phyloP scores from a whole-genome alignment of 1,284 basidiomycete species.

The Naganishia sp. region DNA sequence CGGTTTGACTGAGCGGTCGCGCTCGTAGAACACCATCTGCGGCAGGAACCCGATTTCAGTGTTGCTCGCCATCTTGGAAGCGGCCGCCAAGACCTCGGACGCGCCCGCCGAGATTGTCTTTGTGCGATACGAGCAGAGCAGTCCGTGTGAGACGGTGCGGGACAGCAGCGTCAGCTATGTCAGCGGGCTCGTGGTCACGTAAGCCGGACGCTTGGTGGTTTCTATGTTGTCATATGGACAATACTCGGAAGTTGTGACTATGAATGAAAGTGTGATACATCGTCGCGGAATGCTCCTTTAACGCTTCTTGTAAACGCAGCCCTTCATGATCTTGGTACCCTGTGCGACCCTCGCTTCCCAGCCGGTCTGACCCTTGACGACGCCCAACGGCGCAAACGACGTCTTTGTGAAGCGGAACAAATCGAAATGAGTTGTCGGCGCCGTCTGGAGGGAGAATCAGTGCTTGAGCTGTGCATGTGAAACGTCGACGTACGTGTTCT shows the following conservation, averaged over 20 bases:
- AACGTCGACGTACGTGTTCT: constrained; percentile 62
- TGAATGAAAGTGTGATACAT: background rate
- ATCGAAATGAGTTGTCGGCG: constrained; percentile 82
- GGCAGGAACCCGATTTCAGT: constrained; percentile 94
- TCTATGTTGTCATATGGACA: no score
- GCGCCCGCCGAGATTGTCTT: constrained; percentile 59
- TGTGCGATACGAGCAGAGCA: constrained; percentile 92
- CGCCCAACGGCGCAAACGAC: constrained; percentile 54
- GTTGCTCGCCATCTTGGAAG: constrained; percentile 72
- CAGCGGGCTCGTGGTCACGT: constrained; percentile 59
- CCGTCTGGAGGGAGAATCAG: constrained; percentile 43
- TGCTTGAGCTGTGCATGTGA: constrained; percentile 17
- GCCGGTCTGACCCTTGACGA: constrained; percentile 59
- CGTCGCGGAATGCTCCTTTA: constrained; percentile 46
- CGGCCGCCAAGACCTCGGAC: constrained; percentile 60
- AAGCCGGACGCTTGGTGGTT: background rate
- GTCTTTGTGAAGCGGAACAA: constrained; percentile 80
- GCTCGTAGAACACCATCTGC: constrained; percentile 86
- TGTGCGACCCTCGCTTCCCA: constrained; percentile 65
- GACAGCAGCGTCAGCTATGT: constrained; percentile 96
- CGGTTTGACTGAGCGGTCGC: background rate
- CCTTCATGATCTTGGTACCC: constrained; percentile 71
- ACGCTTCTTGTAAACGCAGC: constrained; percentile 95
- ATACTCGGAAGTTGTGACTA: background rate
- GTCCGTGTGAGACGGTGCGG: constrained; percentile 64